Base-by-base conservation (phyloP, 1,284 basidiomycete species). In the Sporisorium scitamineum region DNA sequence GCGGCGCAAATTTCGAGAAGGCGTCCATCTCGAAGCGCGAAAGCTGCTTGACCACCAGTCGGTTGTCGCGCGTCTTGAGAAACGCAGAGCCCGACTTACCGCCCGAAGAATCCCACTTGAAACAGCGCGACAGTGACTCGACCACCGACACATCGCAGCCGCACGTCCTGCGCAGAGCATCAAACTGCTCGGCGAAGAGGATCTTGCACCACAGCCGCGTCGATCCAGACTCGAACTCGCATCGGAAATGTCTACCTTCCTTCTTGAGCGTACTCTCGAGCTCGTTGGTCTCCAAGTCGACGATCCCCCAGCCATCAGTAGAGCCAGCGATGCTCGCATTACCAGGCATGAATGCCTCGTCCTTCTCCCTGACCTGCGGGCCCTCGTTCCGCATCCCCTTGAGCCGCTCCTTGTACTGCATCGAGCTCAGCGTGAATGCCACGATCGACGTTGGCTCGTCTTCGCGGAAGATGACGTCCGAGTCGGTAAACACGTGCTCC, bases 381-480 rank as follows among this genome's bases (percentile, higher is more conserved):
- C 29, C 63, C 63, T 71, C 64, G 39, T 68, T 69, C 18, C 69
- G 77, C 61, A 82, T 70, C 20, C 76, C 72, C 26, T 58, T 68
- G 41, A 85, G 70, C 50, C 80, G 78, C 42, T 84, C 81, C 42
- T 76, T 71, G 85, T 98, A 97, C 74, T 92, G 92, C 26, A 91
- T 91, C 3, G 95, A 95, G 80, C 93, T 94, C 50, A 99, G 88
- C 10, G 95, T 95, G 61, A 98, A 91, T 4, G 97, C 96, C 75
- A 99, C 96, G 80, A 99, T 97, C 10, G 95, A 97, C 0, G 95
- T 97, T 3, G 97, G 97, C 86, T 99, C 97, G 84, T 98, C 95
- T 53, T 95, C 96, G 24, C 97, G 90, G 27, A 99, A 93, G 54
- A 98, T 96, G 41, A 82, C 55, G 1, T 92, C 92, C 16, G 94